A percentile compares a stretch with the other conserved stretches of the same genome.
These are phyloP conservation scores for Tetrapyrgos nigripes DNA, from an alignment of 1,284 basidiomycete genomes.

Conservation along the genomic window DNA sequence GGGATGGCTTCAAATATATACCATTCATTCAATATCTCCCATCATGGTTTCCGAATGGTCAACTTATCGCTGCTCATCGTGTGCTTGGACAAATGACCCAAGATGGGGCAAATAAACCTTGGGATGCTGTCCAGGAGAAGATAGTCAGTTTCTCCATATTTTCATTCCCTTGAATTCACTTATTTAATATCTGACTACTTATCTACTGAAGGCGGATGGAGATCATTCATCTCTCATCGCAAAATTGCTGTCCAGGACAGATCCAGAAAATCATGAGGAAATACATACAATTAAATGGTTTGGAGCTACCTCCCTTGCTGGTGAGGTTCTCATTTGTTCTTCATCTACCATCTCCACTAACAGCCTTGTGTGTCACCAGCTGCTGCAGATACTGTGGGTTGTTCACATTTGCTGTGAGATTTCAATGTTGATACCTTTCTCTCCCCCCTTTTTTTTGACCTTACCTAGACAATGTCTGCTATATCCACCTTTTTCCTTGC, in stretches of 20 bases:
- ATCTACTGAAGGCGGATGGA: not conserved
- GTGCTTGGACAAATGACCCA: not conserved
- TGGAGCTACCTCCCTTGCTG: not conserved
- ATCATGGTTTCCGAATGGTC: conserved; percentile 29
- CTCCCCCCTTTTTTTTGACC: not conserved
- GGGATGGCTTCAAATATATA: conserved; percentile 26
- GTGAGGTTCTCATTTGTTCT: not conserved
- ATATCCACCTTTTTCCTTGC: conserved; percentile 18
- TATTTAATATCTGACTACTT: not conserved
- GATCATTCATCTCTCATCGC: not conserved
- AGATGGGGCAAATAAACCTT: not conserved
- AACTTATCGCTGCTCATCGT: not conserved
- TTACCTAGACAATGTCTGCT: not conserved
- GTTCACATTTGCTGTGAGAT: not conserved
- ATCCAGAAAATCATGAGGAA: not conserved
- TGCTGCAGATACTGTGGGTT: conserved; percentile 28
- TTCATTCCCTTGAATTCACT: too few species aligned
- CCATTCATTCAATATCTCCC: conserved; percentile 32
- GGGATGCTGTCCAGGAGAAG: not conserved
- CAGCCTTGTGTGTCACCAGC: conserved; percentile 17
- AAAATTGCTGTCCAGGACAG: not conserved
- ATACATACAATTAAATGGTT: not conserved
- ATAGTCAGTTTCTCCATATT: not conserved
- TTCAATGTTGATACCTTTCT: not conserved
- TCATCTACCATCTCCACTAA: too few species aligned